Evolutionary conservation across 495 filamentous ascomycete genomes (phyloP), one percentile per base, ranked within the genome.

Genomic region (Xylaria longipes): DNA sequence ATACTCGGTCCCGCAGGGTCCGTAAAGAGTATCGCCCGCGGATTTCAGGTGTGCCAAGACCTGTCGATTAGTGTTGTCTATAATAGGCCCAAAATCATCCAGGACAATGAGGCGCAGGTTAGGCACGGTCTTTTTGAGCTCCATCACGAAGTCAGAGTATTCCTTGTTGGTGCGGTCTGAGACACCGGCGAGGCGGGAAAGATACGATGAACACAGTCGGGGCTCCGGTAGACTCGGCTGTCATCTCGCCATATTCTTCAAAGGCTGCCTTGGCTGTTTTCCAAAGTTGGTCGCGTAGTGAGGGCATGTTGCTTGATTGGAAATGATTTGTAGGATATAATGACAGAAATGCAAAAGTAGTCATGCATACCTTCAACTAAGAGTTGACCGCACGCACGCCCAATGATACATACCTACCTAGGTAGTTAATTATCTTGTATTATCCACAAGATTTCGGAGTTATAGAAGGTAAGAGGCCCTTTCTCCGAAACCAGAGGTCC

Each of bases 1-100:
- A 61, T 82, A 82, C 39, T 82, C 81, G 43, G 81, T 82, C 25
- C 73, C 45, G 43, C 79, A 81, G 5, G 73, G 65, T 5, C 80
- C 80, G 12, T 74, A 41, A 6, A 57, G 61, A 2, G 79, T 78
- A 2, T 72, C 70, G n/a, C 76, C 74, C 3, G 54, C 70, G 25
- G 79, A 80, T 25, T 71, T 73, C 52, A 77, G 41, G 62, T 76
- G 73, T 50, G 80, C 15, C 46, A 68, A 46, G 48, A 75, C 78
- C 52, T 75, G 75, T 20, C 74, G 72, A 17, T 58, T 45, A n/a
- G 71, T 70, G 27, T 73, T 72, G 62, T 80, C 77, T 3, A 78
- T 65, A 12, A 74, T 27, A 1, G 74, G 72, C 11, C 70, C 74
- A 20, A 57, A 52, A 1, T 72, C 74, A 8, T 75, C 70, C 27